These are phyloP conservation scores for Leccinellum albellum DNA, from an alignment of 768 basidiomycete genomes.

Conservation along the genomic window DNA sequence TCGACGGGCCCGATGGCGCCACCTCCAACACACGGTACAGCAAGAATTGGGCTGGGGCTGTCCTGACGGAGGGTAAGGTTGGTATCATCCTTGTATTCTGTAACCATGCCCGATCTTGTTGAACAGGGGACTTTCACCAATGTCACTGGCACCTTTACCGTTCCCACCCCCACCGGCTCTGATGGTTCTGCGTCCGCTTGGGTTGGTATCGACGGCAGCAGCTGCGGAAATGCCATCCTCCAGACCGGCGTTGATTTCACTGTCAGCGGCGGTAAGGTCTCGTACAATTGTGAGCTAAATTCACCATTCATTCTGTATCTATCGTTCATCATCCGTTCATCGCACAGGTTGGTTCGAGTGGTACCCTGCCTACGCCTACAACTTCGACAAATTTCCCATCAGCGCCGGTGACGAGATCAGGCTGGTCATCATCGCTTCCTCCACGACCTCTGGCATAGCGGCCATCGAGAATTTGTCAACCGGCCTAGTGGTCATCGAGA, in stretches of 20 bases:
- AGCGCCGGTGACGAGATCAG: neutral
- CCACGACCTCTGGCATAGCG: neutral
- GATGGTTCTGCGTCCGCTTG: neutral
- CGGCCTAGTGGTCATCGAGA: neutral
- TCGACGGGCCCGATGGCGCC: neutral
- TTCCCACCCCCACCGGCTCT: neutral
- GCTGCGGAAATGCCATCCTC: neutral
- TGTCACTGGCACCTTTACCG: neutral
- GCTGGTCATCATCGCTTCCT: neutral
- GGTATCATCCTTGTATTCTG: neutral
- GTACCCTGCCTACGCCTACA: neutral
- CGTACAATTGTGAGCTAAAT: neutral
- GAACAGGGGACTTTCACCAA: neutral
- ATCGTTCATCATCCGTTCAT: neutral
- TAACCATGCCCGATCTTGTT: neutral
- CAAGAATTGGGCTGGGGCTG: slow-evolving; percentile 14
- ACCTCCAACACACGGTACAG: slow-evolving; percentile 11
- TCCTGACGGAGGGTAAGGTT: neutral
- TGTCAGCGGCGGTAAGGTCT: neutral
- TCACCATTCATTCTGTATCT: neutral
- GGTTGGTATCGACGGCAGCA: neutral
- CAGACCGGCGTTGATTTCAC: neutral
- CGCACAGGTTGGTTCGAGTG: neutral
- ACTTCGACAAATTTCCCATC: neutral
- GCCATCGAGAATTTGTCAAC: neutral